phyloP scores from a whole-genome alignment of 139 green algal species.

The Gonium pectorale region DNA sequence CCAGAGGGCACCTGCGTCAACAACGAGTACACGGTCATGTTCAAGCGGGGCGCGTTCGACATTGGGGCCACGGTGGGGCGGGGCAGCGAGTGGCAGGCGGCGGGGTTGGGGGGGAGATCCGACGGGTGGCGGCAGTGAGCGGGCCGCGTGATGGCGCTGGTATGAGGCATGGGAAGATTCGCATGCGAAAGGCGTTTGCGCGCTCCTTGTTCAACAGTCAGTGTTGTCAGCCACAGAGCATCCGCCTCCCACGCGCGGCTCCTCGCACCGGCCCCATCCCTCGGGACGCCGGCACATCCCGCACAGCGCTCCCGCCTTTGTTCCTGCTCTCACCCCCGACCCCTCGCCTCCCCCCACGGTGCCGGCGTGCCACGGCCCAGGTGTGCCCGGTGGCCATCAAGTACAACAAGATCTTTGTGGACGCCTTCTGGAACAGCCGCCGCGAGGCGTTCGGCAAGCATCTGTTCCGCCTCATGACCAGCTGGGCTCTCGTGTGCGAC shows the following conservation, averaged over 20 bases:
- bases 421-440: slow-evolving; percentile 97
- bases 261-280: too few species aligned
- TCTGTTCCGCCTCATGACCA: slow-evolving; percentile 93
- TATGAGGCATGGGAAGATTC: too few species aligned
- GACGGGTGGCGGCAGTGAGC: too few species aligned
- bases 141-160: too few species aligned
- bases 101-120: background rate
- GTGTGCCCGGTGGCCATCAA: slow-evolving; percentile 96
- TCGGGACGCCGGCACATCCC: too few species aligned
- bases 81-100: background rate
- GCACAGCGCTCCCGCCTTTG: background rate
- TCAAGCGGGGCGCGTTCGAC: slow-evolving; percentile 98
- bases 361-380: too few species aligned
- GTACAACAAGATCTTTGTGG: slow-evolving; percentile 99
- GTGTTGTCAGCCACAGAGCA: too few species aligned
- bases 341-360: background rate
- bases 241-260: too few species aligned
- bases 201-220: too few species aligned
- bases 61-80: slow-evolving; percentile 76
- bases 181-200: too few species aligned
- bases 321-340: background rate
- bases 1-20: slow-evolving; percentile 99
- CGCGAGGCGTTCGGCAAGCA: slow-evolving; percentile 93
- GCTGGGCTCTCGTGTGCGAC: slow-evolving; percentile 96
- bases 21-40: slow-evolving; percentile 99